A percentile compares a stretch with the other conserved stretches of the same genome.
These are phyloP conservation scores for Cutaneotrichosporon cavernicola DNA, from an alignment of 1,284 basidiomycete species.

Conservation along the genomic window DNA sequence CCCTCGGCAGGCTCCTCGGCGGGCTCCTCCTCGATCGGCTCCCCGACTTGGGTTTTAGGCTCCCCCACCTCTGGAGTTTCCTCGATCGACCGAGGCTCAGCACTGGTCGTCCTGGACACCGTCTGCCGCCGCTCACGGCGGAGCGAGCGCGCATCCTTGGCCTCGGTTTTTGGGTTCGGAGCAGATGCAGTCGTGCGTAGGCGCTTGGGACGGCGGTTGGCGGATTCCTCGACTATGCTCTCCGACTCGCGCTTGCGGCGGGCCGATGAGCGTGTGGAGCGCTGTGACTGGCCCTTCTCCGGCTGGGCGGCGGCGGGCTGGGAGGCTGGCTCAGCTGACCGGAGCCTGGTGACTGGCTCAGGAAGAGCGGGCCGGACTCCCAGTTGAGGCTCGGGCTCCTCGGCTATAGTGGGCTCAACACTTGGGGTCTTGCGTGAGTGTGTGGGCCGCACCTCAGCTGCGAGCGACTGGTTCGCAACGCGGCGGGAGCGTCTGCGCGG, in stretches of 20 bases:
- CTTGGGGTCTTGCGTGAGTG: not conserved
- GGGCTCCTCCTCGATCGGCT: not conserved
- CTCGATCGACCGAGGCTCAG: not conserved
- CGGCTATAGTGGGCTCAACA: not conserved
- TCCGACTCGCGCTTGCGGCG: slow-evolving; percentile 20
- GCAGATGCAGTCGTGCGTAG: not conserved
- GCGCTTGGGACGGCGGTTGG: slow-evolving; percentile 10
- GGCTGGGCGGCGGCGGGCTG: not conserved
- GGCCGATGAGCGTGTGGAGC: slow-evolving; percentile 15
- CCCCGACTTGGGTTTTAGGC: not conserved
- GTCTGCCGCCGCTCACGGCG: not conserved
- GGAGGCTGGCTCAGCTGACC: not conserved
- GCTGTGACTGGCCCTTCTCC: not conserved
- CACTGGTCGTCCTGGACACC: not conserved
- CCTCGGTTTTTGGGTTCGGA: not conserved
- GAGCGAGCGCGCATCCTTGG: not conserved
- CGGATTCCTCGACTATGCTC: not conserved
- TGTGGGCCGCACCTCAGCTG: not conserved
- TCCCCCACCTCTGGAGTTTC: not conserved
- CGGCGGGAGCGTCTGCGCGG: slow-evolving; percentile 3
- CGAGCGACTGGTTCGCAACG: not conserved
- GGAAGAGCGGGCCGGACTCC: not conserved
- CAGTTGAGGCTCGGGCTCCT: not conserved
- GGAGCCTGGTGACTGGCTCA: not conserved
- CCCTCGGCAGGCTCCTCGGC: too few species aligned